Evolutionary conservation across 176 grass and related monocot genomes (phyloP), one percentile per base, ranked within the genome.

Genomic region (Aechmea fasciata): DNA sequence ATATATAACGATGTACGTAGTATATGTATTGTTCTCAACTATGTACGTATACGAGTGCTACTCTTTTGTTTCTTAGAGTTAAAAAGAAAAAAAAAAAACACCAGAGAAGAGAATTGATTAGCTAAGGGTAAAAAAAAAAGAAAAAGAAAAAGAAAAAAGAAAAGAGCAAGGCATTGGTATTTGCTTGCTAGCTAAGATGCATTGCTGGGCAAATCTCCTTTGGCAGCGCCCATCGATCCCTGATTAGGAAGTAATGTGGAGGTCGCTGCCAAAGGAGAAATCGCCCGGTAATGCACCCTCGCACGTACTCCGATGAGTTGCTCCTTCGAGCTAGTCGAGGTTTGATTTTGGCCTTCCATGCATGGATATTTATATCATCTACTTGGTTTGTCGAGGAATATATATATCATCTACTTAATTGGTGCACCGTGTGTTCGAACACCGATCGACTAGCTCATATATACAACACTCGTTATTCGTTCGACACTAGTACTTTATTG

Each of bases 151-250:
- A 41, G 11, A 0, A 54, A 22, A 23, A 9, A 54, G 68, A 57
- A 17, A 57, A 17, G 18, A 14, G 18, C 15, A 55, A 13, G 63
- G 4, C 24, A 9, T 13, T 5, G 26, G 10, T 13, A 47, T 48
- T 9, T 3, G 48, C 10, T 9, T 3, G 48, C 10, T 25, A 64
- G 29, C 52, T 70, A 51, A 52, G 47, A 25, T 83, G 85, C 79
- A 88, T 88, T 70, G 74, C 90, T 78, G 77, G 80, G 83, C 85
- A 93, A 84, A 70, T 83, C 74, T 89, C 77, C 83, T 86, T 86
- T 89, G 90, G 83, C 85, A 79, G 83, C 64, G 20, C 66, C 48
- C 29, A 11, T 48, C n/a, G n/a, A n/a, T n/a, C 17, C 66, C 26
- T 57, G 11, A 52, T 54, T 52, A 49, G 10, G 26, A 1, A 1